Evolutionary conservation across 83 land plant species (phyloP).

Genomic region (Thuja plicata): DNA sequence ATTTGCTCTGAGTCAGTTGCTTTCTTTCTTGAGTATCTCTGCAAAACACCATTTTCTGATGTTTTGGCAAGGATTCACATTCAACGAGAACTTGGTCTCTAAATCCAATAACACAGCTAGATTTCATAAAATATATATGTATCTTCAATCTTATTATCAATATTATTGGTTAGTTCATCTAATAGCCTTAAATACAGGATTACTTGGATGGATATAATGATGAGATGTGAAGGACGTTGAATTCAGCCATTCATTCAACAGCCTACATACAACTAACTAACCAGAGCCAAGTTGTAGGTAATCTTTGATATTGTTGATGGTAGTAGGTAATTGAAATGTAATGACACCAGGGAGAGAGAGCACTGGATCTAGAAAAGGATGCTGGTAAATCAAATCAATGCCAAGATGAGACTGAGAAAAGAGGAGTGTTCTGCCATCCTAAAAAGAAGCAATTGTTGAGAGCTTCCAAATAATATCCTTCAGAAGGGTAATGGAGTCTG

Average conservation of each 20-base stretch:
- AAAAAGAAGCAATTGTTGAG: slow-evolving; percentile 50
- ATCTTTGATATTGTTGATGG: neutral
- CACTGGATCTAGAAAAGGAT: too few species aligned
- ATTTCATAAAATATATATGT: neutral
- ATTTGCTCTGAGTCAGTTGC: neutral
- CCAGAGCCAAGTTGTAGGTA: neutral
- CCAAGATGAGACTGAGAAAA: slow-evolving; percentile 96
- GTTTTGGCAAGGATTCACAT: too few species aligned
- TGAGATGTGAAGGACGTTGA: neutral
- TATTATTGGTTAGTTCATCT: neutral
- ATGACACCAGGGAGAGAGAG: too few species aligned
- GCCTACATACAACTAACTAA: neutral
- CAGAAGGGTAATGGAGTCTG: slow-evolving; percentile 88
- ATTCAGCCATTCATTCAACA: neutral
- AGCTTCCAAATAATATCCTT: slow-evolving; percentile 76
- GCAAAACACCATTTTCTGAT: too few species aligned
- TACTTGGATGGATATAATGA: neutral
- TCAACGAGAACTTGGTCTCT: too few species aligned
- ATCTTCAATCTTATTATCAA: neutral
- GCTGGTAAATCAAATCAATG: slow-evolving; percentile 17
- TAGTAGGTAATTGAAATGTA: too few species aligned
- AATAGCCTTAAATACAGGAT: neutral
- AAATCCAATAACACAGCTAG: too few species aligned
- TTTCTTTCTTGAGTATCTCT: neutral
- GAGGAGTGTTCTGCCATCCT: slow-evolving; percentile 81